phyloP scores from a whole-genome alignment of 306 rosid species.

The Vigna unguiculata region DNA sequence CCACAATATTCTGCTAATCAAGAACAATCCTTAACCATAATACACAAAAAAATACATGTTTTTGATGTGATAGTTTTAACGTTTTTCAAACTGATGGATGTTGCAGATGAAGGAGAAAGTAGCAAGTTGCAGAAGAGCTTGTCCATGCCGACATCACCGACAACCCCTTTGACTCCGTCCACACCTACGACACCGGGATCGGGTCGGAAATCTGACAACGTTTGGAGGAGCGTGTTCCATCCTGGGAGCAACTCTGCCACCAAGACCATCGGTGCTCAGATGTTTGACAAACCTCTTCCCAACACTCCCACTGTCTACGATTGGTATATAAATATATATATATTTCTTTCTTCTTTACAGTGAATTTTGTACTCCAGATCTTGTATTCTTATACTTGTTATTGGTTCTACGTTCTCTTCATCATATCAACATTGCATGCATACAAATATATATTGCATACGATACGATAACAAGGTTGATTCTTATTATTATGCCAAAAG shows the following conservation, averaged over 20 bases:
- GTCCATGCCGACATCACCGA: conserved; percentile 66
- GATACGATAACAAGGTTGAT: too few species aligned
- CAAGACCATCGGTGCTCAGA: conserved; percentile 60
- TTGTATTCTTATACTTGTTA: too few species aligned
- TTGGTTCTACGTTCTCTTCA: too few species aligned
- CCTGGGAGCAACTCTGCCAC: conserved; percentile 94
- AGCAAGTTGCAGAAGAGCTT: conserved; percentile 50
- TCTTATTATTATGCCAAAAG: too few species aligned
- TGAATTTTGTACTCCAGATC: too few species aligned
- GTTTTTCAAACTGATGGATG: background rate
- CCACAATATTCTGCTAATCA: too few species aligned
- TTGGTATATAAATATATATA: conserved; percentile 56
- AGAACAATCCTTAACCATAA: background rate
- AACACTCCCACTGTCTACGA: conserved; percentile 94
- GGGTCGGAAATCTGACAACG: conserved; percentile 74
- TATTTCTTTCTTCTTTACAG: background rate
- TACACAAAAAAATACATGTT: background rate
- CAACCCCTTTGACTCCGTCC: conserved; percentile 68
- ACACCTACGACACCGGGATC: conserved; percentile 66
- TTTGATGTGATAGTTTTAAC: background rate
- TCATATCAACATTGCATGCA: background rate
- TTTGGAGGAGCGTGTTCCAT: conserved; percentile 98
- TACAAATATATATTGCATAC: background rate
- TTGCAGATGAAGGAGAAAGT: conserved; percentile 50
- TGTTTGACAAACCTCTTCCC: conserved; percentile 86